Conservation (phyloP, 192 early-diverging fungal genomes). For the Cetraspora pellucida region DNA sequence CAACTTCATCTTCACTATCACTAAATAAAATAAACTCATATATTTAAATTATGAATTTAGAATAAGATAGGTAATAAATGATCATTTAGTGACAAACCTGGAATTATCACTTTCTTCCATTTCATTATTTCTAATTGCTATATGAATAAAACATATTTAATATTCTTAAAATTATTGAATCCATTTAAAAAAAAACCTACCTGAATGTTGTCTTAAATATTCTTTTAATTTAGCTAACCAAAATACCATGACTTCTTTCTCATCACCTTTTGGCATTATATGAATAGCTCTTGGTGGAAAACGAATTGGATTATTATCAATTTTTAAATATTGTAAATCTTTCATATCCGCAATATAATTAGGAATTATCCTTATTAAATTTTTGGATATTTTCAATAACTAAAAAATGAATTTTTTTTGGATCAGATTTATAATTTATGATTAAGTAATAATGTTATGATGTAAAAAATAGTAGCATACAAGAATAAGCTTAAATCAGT, state of each 20-base stretch:
- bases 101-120: slow-evolving; percentile 11
- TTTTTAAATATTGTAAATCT: slow-evolving; percentile 46
- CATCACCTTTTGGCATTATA: slow-evolving; percentile 23
- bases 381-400: slow-evolving; percentile 39
- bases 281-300: slow-evolving; percentile 40
- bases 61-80: background rate
- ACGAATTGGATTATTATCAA: slow-evolving; percentile 43
- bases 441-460: too few species aligned
- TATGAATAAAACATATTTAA: background rate
- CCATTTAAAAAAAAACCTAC: background rate
- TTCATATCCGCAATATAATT: slow-evolving; percentile 44
- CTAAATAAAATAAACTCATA: background rate
- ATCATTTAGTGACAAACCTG: background rate
- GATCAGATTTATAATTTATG: too few species aligned
- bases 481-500: background rate
- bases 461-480: too few species aligned
- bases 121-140: background rate
- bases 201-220: slow-evolving; percentile 20
- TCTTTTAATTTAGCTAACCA: slow-evolving; percentile 28
- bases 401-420: too few species aligned
- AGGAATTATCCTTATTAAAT: slow-evolving; percentile 42
- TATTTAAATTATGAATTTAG: too few species aligned
- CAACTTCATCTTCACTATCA: background rate
- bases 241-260: slow-evolving; percentile 8
- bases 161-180: background rate